Evolutionary conservation across 768 basidiomycete species (phyloP).

Genomic region (Clathrus columnatus): DNA sequence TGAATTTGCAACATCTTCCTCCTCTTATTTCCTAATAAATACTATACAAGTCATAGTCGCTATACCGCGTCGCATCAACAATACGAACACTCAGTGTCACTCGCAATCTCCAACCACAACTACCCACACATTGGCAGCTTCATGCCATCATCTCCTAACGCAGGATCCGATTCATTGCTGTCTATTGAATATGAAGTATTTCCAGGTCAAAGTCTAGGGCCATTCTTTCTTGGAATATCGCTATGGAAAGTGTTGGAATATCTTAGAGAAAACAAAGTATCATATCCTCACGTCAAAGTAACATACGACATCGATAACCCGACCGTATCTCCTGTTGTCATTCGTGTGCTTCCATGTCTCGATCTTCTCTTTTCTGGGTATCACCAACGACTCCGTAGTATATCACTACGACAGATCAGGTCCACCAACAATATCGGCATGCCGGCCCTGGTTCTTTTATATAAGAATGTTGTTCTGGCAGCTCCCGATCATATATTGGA

Average conservation of each 20-base stretch:
- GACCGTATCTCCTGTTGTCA: constrained; percentile 60
- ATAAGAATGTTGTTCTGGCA: constrained; percentile 56
- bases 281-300: constrained; percentile 74
- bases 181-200: constrained; percentile 64
- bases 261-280: constrained; percentile 53
- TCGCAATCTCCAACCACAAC: too few species aligned
- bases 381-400: constrained; percentile 72
- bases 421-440: constrained; percentile 24
- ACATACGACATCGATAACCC: constrained; percentile 73
- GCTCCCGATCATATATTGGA: constrained; percentile 52
- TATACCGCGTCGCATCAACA: too few species aligned
- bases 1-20: neutral
- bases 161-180: neutral
- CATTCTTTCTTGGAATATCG: constrained; percentile 65
- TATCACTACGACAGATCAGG: constrained; percentile 59
- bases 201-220: constrained; percentile 68
- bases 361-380: constrained; percentile 79
- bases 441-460: constrained; percentile 60
- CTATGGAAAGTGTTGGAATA: constrained; percentile 70
- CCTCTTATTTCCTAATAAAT: too few species aligned
- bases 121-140: too few species aligned
- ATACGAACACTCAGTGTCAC: too few species aligned
- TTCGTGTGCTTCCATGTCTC: constrained; percentile 73
- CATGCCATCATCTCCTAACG: neutral
- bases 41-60: too few species aligned